phyloP scores from a whole-genome alignment of 441 rosid species.

The Euphorbia celastroides region DNA sequence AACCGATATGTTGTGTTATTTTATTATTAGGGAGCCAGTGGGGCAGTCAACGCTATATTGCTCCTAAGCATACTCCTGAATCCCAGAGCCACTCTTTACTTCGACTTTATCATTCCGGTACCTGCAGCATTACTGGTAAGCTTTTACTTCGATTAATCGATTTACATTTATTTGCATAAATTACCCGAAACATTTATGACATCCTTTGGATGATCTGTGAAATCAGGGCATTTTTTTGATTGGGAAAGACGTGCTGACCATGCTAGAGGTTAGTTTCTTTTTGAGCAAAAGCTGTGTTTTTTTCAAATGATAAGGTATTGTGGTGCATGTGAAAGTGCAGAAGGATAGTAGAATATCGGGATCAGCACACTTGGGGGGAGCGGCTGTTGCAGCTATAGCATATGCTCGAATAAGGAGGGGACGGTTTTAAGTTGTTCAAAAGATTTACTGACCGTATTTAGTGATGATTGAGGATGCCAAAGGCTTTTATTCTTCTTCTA shows the following conservation, averaged over 20 bases:
- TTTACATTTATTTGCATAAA: not conserved
- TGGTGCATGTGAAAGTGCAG: not conserved
- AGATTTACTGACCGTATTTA: not conserved
- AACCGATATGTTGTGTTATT: constrained; percentile 4
- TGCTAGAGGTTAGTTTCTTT: constrained; percentile 49
- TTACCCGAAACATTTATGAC: constrained; percentile 6
- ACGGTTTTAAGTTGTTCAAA: not conserved
- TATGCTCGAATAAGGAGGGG: not conserved
- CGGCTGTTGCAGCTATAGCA: not conserved
- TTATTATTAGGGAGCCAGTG: constrained; percentile 66
- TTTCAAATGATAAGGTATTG: too few species aligned
- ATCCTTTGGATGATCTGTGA: constrained; percentile 10
- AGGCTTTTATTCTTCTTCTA: too few species aligned
- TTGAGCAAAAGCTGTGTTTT: not conserved
- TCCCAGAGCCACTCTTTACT: constrained; percentile 63
- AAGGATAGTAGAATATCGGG: not conserved
- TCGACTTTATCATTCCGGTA: constrained; percentile 70
- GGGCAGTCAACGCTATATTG: constrained; percentile 88
- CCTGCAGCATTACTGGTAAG: constrained; percentile 87
- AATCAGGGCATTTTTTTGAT: constrained; percentile 71
- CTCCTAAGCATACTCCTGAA: constrained; percentile 74
- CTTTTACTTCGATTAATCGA: constrained; percentile 1
- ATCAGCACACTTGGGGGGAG: not conserved
- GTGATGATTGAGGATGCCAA: too few species aligned
- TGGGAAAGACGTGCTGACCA: constrained; percentile 65